Evolutionary conservation across 2,329 filamentous ascomycete species (phyloP), one percentile per base, ranked within the genome.

Genomic region (Annulohypoxylon truncatum): DNA sequence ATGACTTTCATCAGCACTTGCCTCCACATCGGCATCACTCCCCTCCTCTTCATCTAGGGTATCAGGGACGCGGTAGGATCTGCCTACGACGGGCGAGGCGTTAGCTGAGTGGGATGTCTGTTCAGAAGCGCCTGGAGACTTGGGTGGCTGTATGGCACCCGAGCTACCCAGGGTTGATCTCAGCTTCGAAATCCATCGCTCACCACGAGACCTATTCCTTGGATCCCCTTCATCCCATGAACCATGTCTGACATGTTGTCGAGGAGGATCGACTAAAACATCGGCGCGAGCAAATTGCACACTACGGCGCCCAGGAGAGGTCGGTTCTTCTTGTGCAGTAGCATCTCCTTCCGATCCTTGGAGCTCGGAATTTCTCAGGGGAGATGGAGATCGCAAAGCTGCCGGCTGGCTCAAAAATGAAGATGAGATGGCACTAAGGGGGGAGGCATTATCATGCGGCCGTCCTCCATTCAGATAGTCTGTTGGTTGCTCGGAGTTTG

Each of bases 11-110:
- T 94, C 93, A 0, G 90, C 92, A 46, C 93, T 97, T 76, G 96
- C 93, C 76, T 97, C 94, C 1, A 90, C 92, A 77, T 96, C 93
- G 0, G 91, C 88, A 77, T 94, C 92, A 76, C 89, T 92, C 18
- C 87, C 89, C 67, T 85, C 85, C 64, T 86, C 85, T 24, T 82
- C 81, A 44, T 83, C 79, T 7, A 89, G 77, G 0, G 84, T 87
- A 18, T 84, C 82, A 8, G 85, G 85, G 68, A 88, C 82, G 61
- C 82, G 81, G 48, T 83, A 79, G 20, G 78, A 73, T 38, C 84
- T 81, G 1, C 79, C 74, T 5, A 78, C 73, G 1, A 80, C 82
- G 2, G 88, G 86, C 9, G 87, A 87, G 68, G 78, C 83, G 4
- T 80, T 73, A 10, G 80, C 76, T 7, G 85, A 84, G 9, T 72